A percentile compares a stretch with the other conserved stretches of the same genome.
phyloP scores from a whole-genome alignment of 2,329 filamentous ascomycete species.

The Tolypocladium nubicola region DNA sequence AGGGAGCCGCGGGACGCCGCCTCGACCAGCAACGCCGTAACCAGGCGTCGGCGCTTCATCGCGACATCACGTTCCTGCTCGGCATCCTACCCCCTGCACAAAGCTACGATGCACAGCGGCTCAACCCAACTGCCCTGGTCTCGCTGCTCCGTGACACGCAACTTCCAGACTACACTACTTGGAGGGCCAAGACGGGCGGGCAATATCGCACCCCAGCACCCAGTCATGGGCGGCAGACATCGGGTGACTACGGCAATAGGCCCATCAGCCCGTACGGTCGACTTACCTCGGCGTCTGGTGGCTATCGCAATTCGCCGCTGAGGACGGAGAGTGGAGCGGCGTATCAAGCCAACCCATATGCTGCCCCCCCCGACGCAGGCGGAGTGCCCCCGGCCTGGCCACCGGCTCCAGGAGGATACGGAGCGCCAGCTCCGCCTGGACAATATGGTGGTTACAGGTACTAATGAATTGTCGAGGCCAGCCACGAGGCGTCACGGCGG shows the following conservation, averaged over 20 bases:
- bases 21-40: conserved; percentile 66
- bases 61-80: conserved; percentile 53
- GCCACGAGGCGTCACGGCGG: neutral
- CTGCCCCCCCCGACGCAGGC: conserved; percentile 15
- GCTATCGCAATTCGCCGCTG: conserved; percentile 42
- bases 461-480: conserved; percentile 6
- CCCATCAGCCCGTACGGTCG: conserved; percentile 39
- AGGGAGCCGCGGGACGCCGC: conserved; percentile 77
- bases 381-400: conserved; percentile 16
- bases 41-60: conserved; percentile 59
- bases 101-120: conserved; percentile 59
- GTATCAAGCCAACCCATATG: conserved; percentile 18
- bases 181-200: conserved; percentile 34
- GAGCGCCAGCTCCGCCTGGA: conserved; percentile 17
- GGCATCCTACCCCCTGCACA: conserved; percentile 66
- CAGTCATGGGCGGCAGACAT: conserved; percentile 28
- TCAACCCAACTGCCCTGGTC: conserved; percentile 63
- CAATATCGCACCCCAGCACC: conserved; percentile 23
- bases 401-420: conserved; percentile 17
- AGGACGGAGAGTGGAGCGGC: conserved; percentile 29
- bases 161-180: conserved; percentile 50
- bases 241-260: conserved; percentile 31
- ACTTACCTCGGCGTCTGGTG: conserved; percentile 25
- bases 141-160: conserved; percentile 58
- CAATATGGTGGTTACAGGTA: conserved; percentile 26